Conservation (phyloP, 441 rosid species). For the Kokia cookei region DNA sequence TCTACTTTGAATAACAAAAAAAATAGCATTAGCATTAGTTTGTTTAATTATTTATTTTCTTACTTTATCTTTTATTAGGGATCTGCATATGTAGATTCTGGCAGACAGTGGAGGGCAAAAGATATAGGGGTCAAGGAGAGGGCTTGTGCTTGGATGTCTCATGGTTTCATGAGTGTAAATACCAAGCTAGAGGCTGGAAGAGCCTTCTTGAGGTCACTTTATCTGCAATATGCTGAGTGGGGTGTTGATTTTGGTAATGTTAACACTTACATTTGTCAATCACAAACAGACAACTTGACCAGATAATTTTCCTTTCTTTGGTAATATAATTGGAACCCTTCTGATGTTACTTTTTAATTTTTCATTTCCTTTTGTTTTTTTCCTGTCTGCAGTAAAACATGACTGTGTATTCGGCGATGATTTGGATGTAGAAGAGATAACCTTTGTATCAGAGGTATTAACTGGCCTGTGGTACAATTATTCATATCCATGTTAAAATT, state of each 20-base stretch:
- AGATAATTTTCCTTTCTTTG: background rate
- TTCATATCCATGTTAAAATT: constrained; percentile 7
- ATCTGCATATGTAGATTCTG: constrained; percentile 52
- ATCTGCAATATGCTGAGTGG: constrained; percentile 79
- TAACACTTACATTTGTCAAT: background rate
- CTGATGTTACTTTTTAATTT: background rate
- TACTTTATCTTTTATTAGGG: constrained; percentile 32
- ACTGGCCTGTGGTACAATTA: background rate
- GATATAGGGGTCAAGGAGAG: constrained; percentile 81
- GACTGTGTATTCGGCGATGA: constrained; percentile 87
- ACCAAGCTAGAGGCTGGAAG: constrained; percentile 69
- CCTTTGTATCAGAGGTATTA: constrained; percentile 64
- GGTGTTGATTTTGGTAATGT: constrained; percentile 88
- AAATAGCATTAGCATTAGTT: background rate
- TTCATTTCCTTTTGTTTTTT: background rate
- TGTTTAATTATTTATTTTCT: constrained; percentile 7
- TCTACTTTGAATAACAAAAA: background rate
- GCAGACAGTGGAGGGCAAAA: constrained; percentile 60
- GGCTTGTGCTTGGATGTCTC: constrained; percentile 86
- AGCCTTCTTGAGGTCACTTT: constrained; percentile 84
- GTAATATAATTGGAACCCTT: constrained; percentile 2
- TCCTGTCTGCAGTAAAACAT: constrained; percentile 56
- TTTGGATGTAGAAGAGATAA: constrained; percentile 65
- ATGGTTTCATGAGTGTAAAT: constrained; percentile 88
- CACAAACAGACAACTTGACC: background rate